phyloP scores from a whole-genome alignment of 495 filamentous ascomycete genomes.

The Daldinia caldariorum region DNA sequence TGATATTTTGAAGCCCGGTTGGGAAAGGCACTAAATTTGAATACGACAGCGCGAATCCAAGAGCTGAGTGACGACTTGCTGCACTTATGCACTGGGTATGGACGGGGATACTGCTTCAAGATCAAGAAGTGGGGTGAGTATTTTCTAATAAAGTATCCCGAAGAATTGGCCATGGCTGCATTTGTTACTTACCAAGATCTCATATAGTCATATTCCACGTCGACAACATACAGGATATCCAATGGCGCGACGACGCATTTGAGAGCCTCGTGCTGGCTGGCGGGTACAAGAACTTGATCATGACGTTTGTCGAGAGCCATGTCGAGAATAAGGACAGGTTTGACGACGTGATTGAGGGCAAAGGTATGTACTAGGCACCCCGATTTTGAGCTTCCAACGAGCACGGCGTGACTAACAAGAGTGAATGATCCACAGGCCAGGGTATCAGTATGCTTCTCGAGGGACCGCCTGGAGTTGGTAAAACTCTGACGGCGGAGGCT shows the following conservation, averaged over 20 bases:
- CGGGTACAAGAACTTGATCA: constrained; percentile 65
- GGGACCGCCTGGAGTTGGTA: constrained; percentile 65
- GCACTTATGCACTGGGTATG: constrained; percentile 53
- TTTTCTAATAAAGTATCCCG: neutral
- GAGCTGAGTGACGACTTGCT: constrained; percentile 55
- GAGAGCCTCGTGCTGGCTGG: constrained; percentile 64
- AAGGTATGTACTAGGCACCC: constrained; percentile 59
- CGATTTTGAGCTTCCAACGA: neutral
- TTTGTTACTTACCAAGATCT: neutral
- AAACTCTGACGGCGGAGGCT: constrained; percentile 66
- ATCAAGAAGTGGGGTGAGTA: constrained; percentile 58
- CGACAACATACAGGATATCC: constrained; percentile 55
- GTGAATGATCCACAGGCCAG: constrained; percentile 33
- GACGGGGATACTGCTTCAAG: constrained; percentile 60
- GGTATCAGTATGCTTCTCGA: constrained; percentile 67
- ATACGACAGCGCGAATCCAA: constrained; percentile 24
- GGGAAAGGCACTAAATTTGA: neutral
- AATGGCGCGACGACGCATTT: constrained; percentile 67
- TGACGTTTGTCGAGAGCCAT: constrained; percentile 62
- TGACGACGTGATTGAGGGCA: constrained; percentile 68
- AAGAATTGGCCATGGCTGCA: neutral
- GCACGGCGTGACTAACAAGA: neutral
- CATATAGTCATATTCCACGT: constrained; percentile 48
- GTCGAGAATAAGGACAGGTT: constrained; percentile 65
- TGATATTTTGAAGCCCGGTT: neutral